Evolutionary conservation across 305 asterid genomes (phyloP).

Genomic region (Ajuga reptans): DNA sequence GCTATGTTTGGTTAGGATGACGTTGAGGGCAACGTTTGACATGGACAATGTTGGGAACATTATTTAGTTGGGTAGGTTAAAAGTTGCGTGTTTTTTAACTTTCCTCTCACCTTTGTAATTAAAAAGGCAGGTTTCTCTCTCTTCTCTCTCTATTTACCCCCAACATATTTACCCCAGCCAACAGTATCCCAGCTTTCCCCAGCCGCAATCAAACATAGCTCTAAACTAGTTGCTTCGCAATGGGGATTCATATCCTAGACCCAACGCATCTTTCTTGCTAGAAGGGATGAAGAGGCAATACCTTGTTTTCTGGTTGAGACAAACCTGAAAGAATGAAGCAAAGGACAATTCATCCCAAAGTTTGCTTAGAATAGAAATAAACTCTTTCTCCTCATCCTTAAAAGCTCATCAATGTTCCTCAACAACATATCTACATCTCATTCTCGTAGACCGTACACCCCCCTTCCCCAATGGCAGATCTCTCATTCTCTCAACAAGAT

Average conservation of each 20-base stretch:
- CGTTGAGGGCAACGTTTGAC: too few species aligned
- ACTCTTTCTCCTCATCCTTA: background rate
- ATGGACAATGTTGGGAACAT: too few species aligned
- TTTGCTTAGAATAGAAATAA: background rate
- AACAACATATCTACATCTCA: background rate
- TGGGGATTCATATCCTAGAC: background rate
- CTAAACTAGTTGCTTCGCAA: background rate
- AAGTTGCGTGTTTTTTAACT: too few species aligned
- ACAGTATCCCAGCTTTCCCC: too few species aligned
- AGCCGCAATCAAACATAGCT: too few species aligned
- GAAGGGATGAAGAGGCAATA: background rate
- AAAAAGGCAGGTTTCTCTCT: too few species aligned
- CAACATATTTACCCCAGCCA: too few species aligned
- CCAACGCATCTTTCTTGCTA: background rate
- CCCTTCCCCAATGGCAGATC: background rate
- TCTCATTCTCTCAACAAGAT: constrained; percentile 15
- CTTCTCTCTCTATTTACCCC: too few species aligned
- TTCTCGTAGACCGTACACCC: background rate
- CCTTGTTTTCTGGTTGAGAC: constrained; percentile 5
- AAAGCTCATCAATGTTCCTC: background rate
- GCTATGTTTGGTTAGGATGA: too few species aligned
- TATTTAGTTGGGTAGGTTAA: too few species aligned
- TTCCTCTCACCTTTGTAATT: too few species aligned
- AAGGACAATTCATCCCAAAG: constrained; percentile 7
- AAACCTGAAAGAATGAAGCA: constrained; percentile 10